Percentiles rank a stretch among this genome's conserved stretches.
phyloP scores from a whole-genome alignment of 352 stramenopile species.

The Phytophthora multivora region DNA sequence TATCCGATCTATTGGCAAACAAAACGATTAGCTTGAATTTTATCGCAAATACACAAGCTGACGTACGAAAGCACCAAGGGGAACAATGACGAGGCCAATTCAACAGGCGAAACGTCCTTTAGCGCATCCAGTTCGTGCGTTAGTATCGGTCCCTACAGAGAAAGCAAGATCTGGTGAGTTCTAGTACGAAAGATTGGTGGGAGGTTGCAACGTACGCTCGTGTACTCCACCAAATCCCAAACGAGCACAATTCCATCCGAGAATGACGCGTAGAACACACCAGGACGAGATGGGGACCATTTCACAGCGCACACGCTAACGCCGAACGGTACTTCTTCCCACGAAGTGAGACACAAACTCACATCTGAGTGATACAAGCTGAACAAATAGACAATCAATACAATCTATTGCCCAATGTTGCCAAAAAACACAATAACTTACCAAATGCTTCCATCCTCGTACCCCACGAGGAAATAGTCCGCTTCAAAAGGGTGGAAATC shows the following conservation, averaged over 20 bases:
- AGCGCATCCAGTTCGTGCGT: conserved; percentile 31
- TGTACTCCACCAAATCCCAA: conserved; percentile 61
- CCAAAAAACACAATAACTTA: conserved; percentile 5
- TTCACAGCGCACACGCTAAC: conserved; percentile 44
- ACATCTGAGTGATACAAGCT: conserved; percentile 57
- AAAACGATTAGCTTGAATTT: background rate
- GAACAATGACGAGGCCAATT: conserved; percentile 41
- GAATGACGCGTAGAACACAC: conserved; percentile 63
- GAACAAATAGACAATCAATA: conserved; percentile 1
- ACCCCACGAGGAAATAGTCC: conserved; percentile 70
- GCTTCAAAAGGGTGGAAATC: conserved; percentile 55
- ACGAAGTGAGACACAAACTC: conserved; percentile 44
- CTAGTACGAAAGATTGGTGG: background rate
- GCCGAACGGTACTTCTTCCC: conserved; percentile 55
- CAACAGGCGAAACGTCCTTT: conserved; percentile 20
- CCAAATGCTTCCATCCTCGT: conserved; percentile 61
- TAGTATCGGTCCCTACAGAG: conserved; percentile 37
- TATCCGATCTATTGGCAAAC: conserved; percentile 40
- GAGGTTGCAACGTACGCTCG: conserved; percentile 32
- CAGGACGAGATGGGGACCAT: conserved; percentile 59
- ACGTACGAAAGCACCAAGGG: conserved; percentile 54
- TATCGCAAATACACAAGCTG: background rate
- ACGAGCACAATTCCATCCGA: conserved; percentile 49
- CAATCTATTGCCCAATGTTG: background rate
- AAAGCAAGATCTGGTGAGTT: background rate